Evolutionary conservation across 768 basidiomycete species (phyloP).

Genomic region (Amylocystis lapponica): DNA sequence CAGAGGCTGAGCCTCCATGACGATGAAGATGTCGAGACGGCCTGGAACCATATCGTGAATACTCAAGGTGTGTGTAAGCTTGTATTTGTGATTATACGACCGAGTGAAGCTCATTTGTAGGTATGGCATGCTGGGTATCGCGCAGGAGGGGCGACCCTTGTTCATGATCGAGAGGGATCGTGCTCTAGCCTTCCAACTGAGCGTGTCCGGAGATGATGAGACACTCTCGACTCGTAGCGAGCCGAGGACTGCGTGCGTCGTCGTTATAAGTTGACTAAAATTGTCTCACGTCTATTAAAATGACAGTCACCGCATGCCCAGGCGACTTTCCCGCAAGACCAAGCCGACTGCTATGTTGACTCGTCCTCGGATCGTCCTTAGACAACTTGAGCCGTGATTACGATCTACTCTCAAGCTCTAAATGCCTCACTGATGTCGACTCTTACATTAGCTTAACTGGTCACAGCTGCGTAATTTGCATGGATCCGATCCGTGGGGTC

Average conservation of each 20-base stretch:
- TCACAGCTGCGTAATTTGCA: conserved; percentile 15
- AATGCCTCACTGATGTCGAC: neutral
- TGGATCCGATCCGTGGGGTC: conserved; percentile 8
- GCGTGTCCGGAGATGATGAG: too few species aligned
- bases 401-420: neutral
- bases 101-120: neutral
- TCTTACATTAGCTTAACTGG: neutral
- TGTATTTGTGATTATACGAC: neutral
- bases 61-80: neutral
- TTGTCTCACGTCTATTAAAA: too few species aligned
- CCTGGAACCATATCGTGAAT: neutral
- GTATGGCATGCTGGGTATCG: neutral
- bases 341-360: neutral
- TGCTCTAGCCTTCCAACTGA: neutral
- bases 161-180: neutral
- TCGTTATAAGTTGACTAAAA: neutral
- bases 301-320: too few species aligned
- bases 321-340: neutral
- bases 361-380: neutral
- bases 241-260: too few species aligned
- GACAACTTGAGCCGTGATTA: neutral
- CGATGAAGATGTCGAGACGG: neutral
- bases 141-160: neutral
- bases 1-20: neutral
- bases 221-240: too few species aligned